A percentile compares a stretch with the other conserved stretches of the same genome.
phyloP scores from a whole-genome alignment of 257 asterid species.

The Forsythia viridissima region DNA sequence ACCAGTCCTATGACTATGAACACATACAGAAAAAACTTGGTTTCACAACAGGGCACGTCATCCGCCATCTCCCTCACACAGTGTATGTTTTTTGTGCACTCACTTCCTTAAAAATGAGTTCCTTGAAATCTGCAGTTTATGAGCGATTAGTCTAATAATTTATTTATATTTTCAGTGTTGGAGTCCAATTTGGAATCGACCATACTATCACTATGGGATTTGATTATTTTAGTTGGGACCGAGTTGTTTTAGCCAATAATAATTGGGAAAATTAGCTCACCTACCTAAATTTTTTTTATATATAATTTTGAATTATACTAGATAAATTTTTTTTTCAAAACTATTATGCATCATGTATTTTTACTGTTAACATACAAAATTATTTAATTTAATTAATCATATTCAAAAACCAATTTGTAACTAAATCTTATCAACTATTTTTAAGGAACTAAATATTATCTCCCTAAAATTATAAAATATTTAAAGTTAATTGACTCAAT shows the following conservation, averaged over 20 bases:
- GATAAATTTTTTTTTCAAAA: too few relatives aligned
- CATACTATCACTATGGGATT: background rate
- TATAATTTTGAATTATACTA: too few relatives aligned
- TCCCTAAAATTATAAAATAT: too few relatives aligned
- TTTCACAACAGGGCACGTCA: slow-evolving; percentile 67
- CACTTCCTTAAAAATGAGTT: slow-evolving; percentile 13
- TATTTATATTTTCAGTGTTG: background rate
- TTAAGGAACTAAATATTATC: too few relatives aligned
- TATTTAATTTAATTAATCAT: too few relatives aligned
- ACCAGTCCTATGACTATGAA: slow-evolving; percentile 65
- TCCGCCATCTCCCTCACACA: slow-evolving; percentile 49
- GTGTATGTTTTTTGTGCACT: slow-evolving; percentile 19
- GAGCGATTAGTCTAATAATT: slow-evolving; percentile 10
- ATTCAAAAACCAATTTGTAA: too few relatives aligned
- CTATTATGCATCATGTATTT: too few relatives aligned
- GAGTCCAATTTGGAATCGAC: slow-evolving; percentile 26
- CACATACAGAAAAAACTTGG: slow-evolving; percentile 52
- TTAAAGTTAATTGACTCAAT: too few relatives aligned
- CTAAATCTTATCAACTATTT: too few relatives aligned
- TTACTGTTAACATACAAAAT: too few relatives aligned
- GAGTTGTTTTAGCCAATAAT: background rate
- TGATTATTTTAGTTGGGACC: background rate
- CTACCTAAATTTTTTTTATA: too few relatives aligned
- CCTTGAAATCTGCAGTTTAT: slow-evolving; percentile 32
- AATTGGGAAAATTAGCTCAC: background rate